Evolutionary conservation across 768 basidiomycete species (phyloP).

Genomic region (Tylopilus rubrobrunneus): DNA sequence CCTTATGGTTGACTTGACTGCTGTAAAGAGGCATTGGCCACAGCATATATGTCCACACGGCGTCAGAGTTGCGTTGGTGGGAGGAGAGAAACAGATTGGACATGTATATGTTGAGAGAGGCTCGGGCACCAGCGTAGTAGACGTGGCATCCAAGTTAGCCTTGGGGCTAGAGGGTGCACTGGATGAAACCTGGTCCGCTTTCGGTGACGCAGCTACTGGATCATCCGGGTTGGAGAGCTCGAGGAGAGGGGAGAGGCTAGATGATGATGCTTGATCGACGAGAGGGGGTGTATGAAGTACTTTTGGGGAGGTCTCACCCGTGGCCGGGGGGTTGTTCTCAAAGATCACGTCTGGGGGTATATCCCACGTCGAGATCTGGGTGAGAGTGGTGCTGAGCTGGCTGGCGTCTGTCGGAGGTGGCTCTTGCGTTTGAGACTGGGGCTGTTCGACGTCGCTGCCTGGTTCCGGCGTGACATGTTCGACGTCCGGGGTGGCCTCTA

Average conservation of each 20-base stretch:
- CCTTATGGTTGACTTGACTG: conserved; percentile 59
- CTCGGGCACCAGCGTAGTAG: conserved; percentile 8
- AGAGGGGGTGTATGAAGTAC: background rate
- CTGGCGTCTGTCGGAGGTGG: background rate
- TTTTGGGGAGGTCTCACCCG: background rate
- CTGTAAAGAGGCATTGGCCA: conserved; percentile 70
- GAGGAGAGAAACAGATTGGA: conserved; percentile 76
- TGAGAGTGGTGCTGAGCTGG: background rate
- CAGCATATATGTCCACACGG: conserved; percentile 81
- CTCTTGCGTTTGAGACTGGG: background rate
- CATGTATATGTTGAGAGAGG: conserved; percentile 35
- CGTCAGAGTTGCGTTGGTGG: conserved; percentile 70
- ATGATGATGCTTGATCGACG: too few species aligned
- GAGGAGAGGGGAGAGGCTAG: background rate
- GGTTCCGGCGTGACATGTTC: background rate
- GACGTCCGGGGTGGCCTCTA: conserved; percentile 1
- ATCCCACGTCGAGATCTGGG: conserved; percentile 22
- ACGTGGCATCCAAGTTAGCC: background rate
- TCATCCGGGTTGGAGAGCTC: conserved; percentile 3
- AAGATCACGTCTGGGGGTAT: conserved; percentile 4
- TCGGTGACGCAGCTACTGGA: background rate
- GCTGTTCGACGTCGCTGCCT: background rate
- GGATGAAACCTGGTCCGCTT: background rate
- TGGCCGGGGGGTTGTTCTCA: background rate
- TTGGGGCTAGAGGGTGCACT: background rate